Conservation (phyloP, 2,329 filamentous ascomycete species). For the Didymella lethalis region DNA sequence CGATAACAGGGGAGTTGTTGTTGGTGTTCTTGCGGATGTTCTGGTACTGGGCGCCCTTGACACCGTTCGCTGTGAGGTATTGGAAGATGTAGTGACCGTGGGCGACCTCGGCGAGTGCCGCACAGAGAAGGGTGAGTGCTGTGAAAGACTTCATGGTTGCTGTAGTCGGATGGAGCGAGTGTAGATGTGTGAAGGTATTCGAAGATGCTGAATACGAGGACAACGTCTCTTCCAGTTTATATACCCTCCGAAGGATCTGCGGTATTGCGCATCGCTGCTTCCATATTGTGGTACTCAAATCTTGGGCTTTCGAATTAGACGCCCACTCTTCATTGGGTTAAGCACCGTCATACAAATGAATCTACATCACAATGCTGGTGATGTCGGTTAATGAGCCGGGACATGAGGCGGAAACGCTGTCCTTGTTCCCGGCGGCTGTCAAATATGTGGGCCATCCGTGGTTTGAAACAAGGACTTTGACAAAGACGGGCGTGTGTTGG, state of each 20-base stretch:
- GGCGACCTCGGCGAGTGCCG: constrained; percentile 46
- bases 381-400: constrained; percentile 33
- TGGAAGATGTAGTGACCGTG: constrained; percentile 52
- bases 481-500: constrained; percentile 21
- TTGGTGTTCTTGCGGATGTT: constrained; percentile 51
- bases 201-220: constrained; percentile 15
- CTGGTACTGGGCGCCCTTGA: constrained; percentile 46
- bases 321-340: constrained; percentile 32
- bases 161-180: constrained; percentile 10
- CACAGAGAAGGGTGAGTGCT: constrained; percentile 42
- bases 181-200: constrained; percentile 9
- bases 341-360: constrained; percentile 40
- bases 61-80: constrained; percentile 47
- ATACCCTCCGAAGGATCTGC: constrained; percentile 24
- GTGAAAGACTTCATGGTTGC: constrained; percentile 47
- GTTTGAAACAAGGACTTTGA: constrained; percentile 31
- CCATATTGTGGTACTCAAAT: constrained; percentile 36
- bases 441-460: constrained; percentile 26
- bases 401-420: constrained; percentile 27
- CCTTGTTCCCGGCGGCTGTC: constrained; percentile 33
- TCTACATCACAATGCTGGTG: constrained; percentile 27
- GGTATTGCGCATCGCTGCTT: constrained; percentile 14
- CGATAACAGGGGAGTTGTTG: constrained; percentile 49
- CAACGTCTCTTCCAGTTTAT: constrained; percentile 28
- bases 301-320: constrained; percentile 25